These are phyloP conservation scores for Eucalyptus cladocalyx DNA, from an alignment of 345 rosid genomes.

Conservation along the genomic window DNA sequence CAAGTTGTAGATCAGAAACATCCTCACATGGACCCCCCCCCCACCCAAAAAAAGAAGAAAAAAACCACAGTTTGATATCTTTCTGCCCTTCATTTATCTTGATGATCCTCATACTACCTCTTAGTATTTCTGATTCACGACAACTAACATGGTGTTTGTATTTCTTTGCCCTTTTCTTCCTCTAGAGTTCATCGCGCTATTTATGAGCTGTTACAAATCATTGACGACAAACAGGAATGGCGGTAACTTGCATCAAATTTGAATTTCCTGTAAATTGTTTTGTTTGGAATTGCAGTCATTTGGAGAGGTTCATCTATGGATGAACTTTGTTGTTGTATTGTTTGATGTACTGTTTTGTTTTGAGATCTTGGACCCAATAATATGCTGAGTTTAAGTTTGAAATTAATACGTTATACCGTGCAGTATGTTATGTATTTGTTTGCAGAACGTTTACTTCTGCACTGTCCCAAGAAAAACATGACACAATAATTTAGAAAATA, in stretches of 20 bases:
- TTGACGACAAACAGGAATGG: neutral
- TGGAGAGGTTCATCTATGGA: neutral
- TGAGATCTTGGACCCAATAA: neutral
- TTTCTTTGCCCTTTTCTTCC: neutral
- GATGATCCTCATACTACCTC: neutral
- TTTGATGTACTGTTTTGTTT: neutral
- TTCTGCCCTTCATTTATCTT: neutral
- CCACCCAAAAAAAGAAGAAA: neutral
- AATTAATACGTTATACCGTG: neutral
- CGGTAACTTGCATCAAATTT: neutral
- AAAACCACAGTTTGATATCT: no score
- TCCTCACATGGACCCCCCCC: neutral
- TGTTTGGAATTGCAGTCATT: neutral
- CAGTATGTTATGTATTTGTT: neutral
- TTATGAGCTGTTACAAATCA: conserved; percentile 40
- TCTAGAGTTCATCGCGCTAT: conserved; percentile 45
- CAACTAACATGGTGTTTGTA: neutral
- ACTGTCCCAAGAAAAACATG: neutral
- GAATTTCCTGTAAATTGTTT: neutral
- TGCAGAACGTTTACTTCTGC: neutral
- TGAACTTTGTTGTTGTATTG: neutral
- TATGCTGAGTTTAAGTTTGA: neutral
- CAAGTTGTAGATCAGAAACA: neutral
- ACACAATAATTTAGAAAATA: neutral
- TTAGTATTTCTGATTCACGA: neutral